Evolutionary conservation across 495 filamentous ascomycete genomes (phyloP), one percentile per base, ranked within the genome.

Genomic region (Rhizodiscina lignyota): DNA sequence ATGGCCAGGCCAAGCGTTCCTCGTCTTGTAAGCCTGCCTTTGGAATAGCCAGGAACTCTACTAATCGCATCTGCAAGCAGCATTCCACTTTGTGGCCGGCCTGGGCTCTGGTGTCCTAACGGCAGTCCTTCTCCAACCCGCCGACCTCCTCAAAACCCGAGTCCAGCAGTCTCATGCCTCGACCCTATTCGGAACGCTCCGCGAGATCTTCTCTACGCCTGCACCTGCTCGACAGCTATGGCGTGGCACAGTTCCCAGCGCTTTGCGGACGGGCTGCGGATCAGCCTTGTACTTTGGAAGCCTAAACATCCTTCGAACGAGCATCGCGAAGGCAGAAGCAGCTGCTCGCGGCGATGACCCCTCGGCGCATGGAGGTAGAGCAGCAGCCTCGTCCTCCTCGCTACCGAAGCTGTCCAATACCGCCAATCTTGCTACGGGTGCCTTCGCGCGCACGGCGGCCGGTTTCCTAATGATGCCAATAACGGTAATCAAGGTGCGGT

Each of bases 401-500:
- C 71, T 96, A 18, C 86, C 86, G 0, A 79, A 79, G 49, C 74
- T 96, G 38, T 80, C 76, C 34, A 80, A 87, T 50, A 63, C 76
- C 4, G 82, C 79, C 22, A 99, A 99, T 49, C 67, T 99, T 1
- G 53, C 74, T 24, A 79, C 86, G 0, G 91, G 89, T 15, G 83
- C 85, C 20, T 61, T 77, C 10, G 85, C 89, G 23, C 68, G 89
- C 16, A 81, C 80, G 4, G 70, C 74, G 10, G 86, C 85, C 0
- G 89, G 89, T 8, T 78, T 93, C 51, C 58, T 92, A 28, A 75
- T 96, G 61, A 96, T 94, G 85, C 89, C 89, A 4, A 71, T 96
- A 35, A 99, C 89, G 2, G 80, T 96, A 21, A 70, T 99, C 50
- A 99, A 99, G 52, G 91, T 99, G 6, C 81, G 89, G 31, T 96